Conservation (phyloP, 768 basidiomycete species). For the Russula ochroleuca region DNA sequence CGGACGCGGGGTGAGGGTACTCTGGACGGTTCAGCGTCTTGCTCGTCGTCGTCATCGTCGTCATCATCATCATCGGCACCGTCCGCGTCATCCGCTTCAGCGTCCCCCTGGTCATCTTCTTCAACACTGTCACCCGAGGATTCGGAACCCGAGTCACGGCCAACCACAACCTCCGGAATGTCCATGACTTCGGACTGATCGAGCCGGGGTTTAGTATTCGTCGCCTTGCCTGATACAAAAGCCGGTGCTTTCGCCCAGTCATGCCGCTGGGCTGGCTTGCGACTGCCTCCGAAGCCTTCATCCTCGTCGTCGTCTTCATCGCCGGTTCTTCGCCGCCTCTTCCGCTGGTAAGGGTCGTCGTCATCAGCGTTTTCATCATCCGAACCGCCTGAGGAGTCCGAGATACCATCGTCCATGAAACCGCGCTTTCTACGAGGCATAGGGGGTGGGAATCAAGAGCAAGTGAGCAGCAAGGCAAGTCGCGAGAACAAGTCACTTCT, state of each 20-base stretch:
- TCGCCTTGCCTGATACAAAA: conserved; percentile 55
- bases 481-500: conserved; percentile 13
- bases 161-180: conserved; percentile 18
- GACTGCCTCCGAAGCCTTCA: conserved; percentile 32
- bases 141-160: conserved; percentile 34
- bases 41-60: conserved; percentile 36
- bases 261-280: conserved; percentile 40
- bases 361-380: conserved; percentile 55
- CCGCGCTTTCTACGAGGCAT: conserved; percentile 79
- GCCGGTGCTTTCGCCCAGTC: conserved; percentile 77
- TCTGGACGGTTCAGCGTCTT: conserved; percentile 49
- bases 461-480: not conserved
- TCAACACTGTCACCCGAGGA: conserved; percentile 39
- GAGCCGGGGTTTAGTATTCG: conserved; percentile 29
- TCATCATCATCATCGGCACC: conserved; percentile 34
- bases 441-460: conserved; percentile 2
- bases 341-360: conserved; percentile 69
- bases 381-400: conserved; percentile 60
- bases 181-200: conserved; percentile 44
- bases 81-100: conserved; percentile 36
- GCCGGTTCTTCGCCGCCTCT: conserved; percentile 57
- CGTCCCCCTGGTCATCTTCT: conserved; percentile 28
- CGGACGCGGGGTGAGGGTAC: conserved; percentile 54
- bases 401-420: conserved; percentile 67
- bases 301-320: conserved; percentile 71